Evolutionary conservation across 306 rosid species (phyloP), one percentile per base, ranked within the genome.

Genomic region (Lotus japonicus): DNA sequence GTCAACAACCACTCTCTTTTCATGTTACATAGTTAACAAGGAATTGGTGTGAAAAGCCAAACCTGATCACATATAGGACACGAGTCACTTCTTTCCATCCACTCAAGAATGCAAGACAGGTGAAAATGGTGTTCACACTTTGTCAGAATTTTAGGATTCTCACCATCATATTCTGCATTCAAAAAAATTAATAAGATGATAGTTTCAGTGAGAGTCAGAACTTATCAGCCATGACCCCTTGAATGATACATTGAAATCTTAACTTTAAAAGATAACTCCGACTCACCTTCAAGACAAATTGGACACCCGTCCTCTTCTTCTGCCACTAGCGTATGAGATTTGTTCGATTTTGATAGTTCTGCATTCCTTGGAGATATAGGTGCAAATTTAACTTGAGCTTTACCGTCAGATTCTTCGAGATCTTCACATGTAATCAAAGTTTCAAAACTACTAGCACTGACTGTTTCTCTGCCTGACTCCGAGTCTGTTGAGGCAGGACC

Each of bases 21-120:
- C 41, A 58, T n/a, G 31, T 43, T 66, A 64, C 14, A 19, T 10
- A 56, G 73, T 35, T 66, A 53, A 64, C 31, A 39, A 38, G 42
- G 28, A 36, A 51, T 21, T 55, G 36, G 70, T 52, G 39, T 35
- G 56, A 66, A 54, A 62, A 58, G 48, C 58, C 74, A 78, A 78
- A 85, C 89, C 94, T 85, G 77, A 78, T 92, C 89, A 26, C 97
- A 90, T 70, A 90, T 81, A 31, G 97, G 97, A 77, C 97, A 90
- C 6, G 85, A 65, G 41, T 83, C 88, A 51, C 94, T 84, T 85
- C 89, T 86, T 84, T 82, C 89, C 85, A 82, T 80, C 92, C 92
- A 91, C 73, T 90, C 90, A 45, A 90, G 90, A 81, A 90, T 82
- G 85, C 92, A 88, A 16, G 86, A 82, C 3, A 88, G 72, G 81